Evolutionary conservation across 345 rosid species (phyloP).

Genomic region (Syzygium aromaticum): DNA sequence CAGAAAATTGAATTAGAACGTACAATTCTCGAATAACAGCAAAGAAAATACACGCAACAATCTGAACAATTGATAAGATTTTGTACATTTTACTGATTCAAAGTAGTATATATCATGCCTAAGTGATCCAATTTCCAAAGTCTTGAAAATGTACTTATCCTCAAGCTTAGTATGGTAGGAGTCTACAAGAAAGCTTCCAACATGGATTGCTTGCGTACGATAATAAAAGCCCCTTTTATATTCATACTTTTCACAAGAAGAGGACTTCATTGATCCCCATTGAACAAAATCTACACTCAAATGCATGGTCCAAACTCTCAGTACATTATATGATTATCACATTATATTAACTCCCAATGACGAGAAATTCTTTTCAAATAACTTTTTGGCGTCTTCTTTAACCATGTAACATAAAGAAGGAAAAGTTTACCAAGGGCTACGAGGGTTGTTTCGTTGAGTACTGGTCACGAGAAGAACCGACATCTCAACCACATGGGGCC

Average conservation of each 20-base stretch:
- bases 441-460: conserved; percentile 49
- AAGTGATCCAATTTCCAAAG: background rate
- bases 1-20: background rate
- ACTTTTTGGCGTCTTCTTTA: background rate
- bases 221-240: background rate
- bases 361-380: background rate
- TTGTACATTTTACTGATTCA: background rate
- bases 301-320: background rate
- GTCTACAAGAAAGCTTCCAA: background rate
- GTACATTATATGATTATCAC: background rate
- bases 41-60: background rate
- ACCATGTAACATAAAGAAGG: background rate
- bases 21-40: background rate
- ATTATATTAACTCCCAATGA: background rate
- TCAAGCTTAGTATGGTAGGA: background rate
- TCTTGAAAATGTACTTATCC: background rate
- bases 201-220: background rate
- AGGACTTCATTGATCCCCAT: background rate
- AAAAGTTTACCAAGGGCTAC: conserved; percentile 56
- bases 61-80: background rate
- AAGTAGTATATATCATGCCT: background rate
- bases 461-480: conserved; percentile 55
- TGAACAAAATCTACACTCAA: background rate
- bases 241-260: background rate
- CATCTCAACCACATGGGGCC: conserved; percentile 78